Evolutionary conservation across 306 rosid genomes (phyloP).

Genomic region (Hippophae gyantsensis): DNA sequence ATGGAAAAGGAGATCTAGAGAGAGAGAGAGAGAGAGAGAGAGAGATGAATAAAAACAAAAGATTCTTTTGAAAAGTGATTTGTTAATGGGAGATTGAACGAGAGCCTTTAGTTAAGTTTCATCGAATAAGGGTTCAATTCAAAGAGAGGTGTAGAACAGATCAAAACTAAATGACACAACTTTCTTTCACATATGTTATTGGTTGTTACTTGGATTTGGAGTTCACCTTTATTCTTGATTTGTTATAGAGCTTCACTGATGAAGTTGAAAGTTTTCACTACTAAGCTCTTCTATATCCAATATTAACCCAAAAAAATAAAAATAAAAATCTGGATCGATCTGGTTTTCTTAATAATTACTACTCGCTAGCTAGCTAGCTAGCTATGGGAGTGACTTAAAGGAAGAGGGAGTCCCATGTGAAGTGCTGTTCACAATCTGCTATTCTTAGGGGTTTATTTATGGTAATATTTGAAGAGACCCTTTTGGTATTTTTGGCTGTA

Average conservation of each 20-base stretch:
- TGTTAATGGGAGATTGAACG: conserved; percentile 18
- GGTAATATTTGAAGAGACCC: conserved; percentile 11
- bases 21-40: conserved; percentile 36
- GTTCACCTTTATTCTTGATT: conserved; percentile 19
- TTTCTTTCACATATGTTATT: conserved; percentile 4
- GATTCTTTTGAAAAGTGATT: conserved; percentile 41
- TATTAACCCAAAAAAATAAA: no score
- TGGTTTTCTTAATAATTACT: neutral
- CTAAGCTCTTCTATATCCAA: neutral
- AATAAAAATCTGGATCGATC: no score
- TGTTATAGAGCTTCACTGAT: conserved; percentile 21
- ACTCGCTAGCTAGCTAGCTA: conserved; percentile 11
- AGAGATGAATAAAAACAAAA: conserved; percentile 26
- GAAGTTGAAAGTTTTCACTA: conserved; percentile 12
- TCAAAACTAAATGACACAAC: conserved; percentile 9
- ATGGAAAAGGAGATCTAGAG: conserved; percentile 39
- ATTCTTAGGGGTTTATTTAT: conserved; percentile 20
- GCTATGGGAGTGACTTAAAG: conserved; percentile 17
- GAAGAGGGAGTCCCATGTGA: conserved; percentile 43
- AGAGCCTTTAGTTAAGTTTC: conserved; percentile 18
- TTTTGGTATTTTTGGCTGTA: conserved; percentile 4
- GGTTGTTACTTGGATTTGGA: conserved; percentile 23
- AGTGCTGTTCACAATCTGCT: conserved; percentile 20
- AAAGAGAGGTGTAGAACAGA: neutral
- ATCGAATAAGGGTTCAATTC: neutral